Conservation (phyloP, 768 basidiomycete species). For the Mycena rosella region DNA sequence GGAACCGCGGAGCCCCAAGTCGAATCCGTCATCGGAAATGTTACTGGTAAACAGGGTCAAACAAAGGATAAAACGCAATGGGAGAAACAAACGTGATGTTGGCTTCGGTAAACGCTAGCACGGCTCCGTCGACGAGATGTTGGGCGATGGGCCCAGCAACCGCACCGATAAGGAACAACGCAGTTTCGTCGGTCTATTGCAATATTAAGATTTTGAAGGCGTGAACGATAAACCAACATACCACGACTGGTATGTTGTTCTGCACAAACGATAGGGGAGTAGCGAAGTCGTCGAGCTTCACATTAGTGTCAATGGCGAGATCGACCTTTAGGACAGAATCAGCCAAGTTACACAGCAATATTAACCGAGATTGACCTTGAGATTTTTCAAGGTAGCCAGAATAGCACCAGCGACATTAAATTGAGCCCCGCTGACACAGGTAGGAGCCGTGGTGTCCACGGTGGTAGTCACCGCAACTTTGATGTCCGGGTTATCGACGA, state of each 20-base stretch:
- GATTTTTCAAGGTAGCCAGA: conserved; percentile 68
- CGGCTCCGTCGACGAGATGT: conserved; percentile 69
- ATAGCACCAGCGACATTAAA: conserved; percentile 73
- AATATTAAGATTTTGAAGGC: not conserved
- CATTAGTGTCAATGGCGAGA: conserved; percentile 63
- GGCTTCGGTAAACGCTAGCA: conserved; percentile 66
- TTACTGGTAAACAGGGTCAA: conserved; percentile 48
- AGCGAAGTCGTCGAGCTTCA: conserved; percentile 72
- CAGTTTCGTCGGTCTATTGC: conserved; percentile 69
- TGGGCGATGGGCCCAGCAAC: conserved; percentile 78
- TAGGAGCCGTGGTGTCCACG: conserved; percentile 64
- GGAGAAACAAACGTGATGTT: conserved; percentile 63
- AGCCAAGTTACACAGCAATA: too few relatives aligned
- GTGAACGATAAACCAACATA: conserved; percentile 44
- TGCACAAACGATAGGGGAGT: conserved; percentile 30
- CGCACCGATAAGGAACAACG: conserved; percentile 76
- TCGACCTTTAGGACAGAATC: too few relatives aligned
- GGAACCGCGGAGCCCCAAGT: conserved; percentile 69
- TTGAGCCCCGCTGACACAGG: conserved; percentile 77
- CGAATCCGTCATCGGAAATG: conserved; percentile 72
- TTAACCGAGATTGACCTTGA: conserved; percentile 70
- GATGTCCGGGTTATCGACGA: conserved; percentile 62
- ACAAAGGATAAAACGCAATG: not conserved
- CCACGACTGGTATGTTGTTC: conserved; percentile 40
- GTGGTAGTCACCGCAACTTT: conserved; percentile 68